Evolutionary conservation across 2,329 filamentous ascomycete species (phyloP).

Genomic region (Colletotrichum sp.): DNA sequence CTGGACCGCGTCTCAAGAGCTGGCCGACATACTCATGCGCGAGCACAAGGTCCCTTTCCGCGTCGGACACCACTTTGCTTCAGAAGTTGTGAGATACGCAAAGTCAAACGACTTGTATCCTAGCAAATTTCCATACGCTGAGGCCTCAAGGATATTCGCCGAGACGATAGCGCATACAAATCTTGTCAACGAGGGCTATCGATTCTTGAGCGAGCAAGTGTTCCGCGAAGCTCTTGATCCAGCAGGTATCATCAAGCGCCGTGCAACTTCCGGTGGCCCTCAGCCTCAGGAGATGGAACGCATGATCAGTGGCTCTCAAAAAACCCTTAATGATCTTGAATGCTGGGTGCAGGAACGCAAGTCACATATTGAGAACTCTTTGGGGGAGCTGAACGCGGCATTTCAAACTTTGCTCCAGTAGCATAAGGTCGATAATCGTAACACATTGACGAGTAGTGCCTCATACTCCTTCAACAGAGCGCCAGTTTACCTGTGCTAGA

Average conservation of each 20-base stretch:
- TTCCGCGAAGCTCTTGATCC: neutral
- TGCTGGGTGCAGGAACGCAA: neutral
- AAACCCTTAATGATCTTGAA: neutral
- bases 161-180: neutral
- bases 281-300: conserved; percentile 9
- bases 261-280: conserved; percentile 7
- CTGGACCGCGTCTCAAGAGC: conserved; percentile 16
- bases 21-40: conserved; percentile 10
- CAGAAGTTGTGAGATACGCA: conserved; percentile 5
- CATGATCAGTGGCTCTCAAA: neutral
- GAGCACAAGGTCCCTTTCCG: conserved; percentile 8
- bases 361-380: neutral
- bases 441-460: neutral
- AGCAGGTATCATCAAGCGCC: neutral
- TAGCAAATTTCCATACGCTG: neutral
- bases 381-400: neutral
- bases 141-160: neutral
- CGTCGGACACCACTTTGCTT: conserved; percentile 18
- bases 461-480: neutral
- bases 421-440: neutral
- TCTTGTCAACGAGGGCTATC: neutral
- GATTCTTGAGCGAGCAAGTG: neutral
- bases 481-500: neutral
- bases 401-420: neutral
- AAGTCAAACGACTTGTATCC: neutral